Conservation (phyloP, 257 asterid genomes). For the Primulina eburnea region DNA sequence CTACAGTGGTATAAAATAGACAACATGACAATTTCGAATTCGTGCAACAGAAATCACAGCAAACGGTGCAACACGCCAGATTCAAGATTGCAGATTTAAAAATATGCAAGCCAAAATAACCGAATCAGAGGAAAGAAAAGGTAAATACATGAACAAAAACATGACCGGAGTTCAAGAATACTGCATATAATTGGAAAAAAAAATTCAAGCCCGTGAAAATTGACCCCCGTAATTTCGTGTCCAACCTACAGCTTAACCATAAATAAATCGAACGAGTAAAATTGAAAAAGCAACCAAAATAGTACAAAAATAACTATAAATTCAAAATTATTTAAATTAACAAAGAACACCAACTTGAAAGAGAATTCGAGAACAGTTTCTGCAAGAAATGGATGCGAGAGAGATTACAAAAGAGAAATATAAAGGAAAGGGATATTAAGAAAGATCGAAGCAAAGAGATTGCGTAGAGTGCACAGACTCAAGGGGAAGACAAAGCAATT, state of each 20-base stretch:
- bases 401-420: conserved; percentile 37
- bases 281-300: conserved; percentile 11
- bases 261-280: background rate
- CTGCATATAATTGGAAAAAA: background rate
- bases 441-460: conserved; percentile 32
- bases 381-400: conserved; percentile 25
- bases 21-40: conserved; percentile 24
- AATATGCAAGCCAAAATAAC: conserved; percentile 6
- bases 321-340: conserved; percentile 15
- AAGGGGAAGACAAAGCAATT: background rate
- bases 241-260: background rate
- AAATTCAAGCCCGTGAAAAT: conserved; percentile 22
- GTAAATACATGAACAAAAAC: conserved; percentile 8
- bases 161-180: background rate
- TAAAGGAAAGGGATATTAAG: conserved; percentile 16
- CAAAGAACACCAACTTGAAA: conserved; percentile 39
- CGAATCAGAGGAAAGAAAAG: background rate
- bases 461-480: conserved; percentile 45
- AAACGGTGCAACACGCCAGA: background rate
- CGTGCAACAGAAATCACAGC: conserved; percentile 31
- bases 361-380: conserved; percentile 6
- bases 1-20: conserved; percentile 11
- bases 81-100: conserved; percentile 27
- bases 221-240: conserved; percentile 16
- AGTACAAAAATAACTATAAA: conserved; percentile 9